Conservation (phyloP, 2,329 filamentous ascomycete genomes). For the Venturia pyrina region DNA sequence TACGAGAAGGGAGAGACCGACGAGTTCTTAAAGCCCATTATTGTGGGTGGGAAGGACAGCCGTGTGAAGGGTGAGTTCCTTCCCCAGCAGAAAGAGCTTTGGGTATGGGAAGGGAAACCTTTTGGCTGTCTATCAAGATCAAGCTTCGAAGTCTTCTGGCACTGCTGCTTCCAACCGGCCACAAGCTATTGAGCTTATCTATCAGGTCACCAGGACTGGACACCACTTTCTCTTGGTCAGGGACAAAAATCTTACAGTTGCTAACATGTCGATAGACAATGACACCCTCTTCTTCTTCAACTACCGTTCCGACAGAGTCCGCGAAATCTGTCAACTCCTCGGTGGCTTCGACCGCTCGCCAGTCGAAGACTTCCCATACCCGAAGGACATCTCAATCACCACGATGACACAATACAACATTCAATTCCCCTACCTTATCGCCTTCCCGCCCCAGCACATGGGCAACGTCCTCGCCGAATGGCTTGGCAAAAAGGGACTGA, state of each 20-base stretch:
- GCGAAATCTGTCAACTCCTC: slow-evolving; percentile 89
- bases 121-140: not conserved
- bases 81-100: not conserved
- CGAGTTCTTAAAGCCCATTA: slow-evolving; percentile 97
- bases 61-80: slow-evolving; percentile 64
- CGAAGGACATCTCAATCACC: slow-evolving; percentile 74
- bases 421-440: slow-evolving; percentile 84
- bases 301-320: slow-evolving; percentile 95
- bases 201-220: too few species aligned
- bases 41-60: slow-evolving; percentile 75
- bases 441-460: slow-evolving; percentile 93
- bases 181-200: not conserved
- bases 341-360: slow-evolving; percentile 89
- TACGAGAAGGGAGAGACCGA: slow-evolving; percentile 86
- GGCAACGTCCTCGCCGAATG: slow-evolving; percentile 97
- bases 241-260: not conserved
- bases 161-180: not conserved
- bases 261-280: slow-evolving; percentile 48
- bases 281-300: slow-evolving; percentile 99
- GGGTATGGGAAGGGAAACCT: not conserved
- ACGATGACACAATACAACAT: slow-evolving; percentile 99
- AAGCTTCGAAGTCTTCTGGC: not conserved
- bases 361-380: slow-evolving; percentile 83
- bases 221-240: not conserved
- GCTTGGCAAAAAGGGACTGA: slow-evolving; percentile 76